A percentile compares a stretch with the other conserved stretches of the same genome.
Conservation (phyloP, 192 early-diverging fungal genomes). For the Funneliformis geosporum region DNA sequence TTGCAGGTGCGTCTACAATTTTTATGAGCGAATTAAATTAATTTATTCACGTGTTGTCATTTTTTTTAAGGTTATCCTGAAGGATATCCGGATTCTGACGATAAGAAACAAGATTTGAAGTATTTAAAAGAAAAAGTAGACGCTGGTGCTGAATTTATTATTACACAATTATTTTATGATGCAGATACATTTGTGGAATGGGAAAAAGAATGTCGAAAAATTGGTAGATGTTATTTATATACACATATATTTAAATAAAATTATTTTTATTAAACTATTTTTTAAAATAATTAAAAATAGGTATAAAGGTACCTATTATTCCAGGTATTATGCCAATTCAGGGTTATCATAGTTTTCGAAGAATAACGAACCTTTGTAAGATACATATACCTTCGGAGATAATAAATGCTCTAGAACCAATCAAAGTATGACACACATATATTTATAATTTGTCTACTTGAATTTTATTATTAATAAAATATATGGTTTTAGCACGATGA, state of each 20-base stretch:
- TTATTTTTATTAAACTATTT: neutral
- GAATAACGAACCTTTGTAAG: conserved; percentile 84
- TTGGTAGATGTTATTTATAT: conserved; percentile 62
- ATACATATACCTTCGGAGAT: conserved; percentile 79
- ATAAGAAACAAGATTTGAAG: conserved; percentile 71
- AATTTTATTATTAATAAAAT: neutral
- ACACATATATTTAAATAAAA: neutral
- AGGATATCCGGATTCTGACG: conserved; percentile 79
- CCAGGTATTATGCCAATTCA: conserved; percentile 97
- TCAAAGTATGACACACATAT: conserved; percentile 59
- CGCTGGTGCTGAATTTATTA: conserved; percentile 91
- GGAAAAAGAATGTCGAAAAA: conserved; percentile 65
- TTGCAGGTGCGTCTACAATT: conserved; percentile 64
- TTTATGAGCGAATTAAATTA: neutral
- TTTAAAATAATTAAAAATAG: neutral
- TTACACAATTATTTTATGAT: conserved; percentile 97
- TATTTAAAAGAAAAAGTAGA: conserved; percentile 86
- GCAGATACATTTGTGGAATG: conserved; percentile 77
- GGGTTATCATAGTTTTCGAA: conserved; percentile 83
- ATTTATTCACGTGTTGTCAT: neutral
- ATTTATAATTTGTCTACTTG: neutral
- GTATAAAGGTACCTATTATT: conserved; percentile 65
- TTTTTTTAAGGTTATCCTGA: conserved; percentile 72
- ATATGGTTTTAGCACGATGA: conserved; percentile 68
- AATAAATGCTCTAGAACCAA: conserved; percentile 73